These are phyloP conservation scores for Cystobasidium sp. DNA, from an alignment of 1,284 basidiomycete genomes.

Conservation along the genomic window DNA sequence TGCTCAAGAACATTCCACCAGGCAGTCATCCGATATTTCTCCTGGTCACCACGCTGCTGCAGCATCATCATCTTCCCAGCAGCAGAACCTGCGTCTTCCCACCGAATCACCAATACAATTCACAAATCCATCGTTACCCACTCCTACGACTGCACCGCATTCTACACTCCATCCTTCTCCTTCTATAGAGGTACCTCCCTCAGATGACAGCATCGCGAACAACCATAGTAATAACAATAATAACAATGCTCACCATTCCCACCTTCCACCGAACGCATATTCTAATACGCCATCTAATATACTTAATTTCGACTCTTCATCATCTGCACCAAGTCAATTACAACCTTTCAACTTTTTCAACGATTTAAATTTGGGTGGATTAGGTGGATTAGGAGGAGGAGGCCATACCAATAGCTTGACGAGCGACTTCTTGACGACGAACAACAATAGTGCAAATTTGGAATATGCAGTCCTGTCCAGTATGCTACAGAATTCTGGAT, in stretches of 20 bases:
- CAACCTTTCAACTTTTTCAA: slow-evolving; percentile 37
- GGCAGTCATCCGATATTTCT: background rate
- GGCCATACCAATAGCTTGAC: background rate
- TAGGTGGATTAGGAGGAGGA: slow-evolving; percentile 62
- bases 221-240: background rate
- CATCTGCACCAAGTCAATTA: slow-evolving; percentile 15
- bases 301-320: slow-evolving; percentile 42
- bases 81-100: background rate
- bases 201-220: background rate
- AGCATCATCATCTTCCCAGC: background rate
- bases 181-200: slow-evolving; percentile 18
- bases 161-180: slow-evolving; percentile 7
- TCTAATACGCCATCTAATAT: slow-evolving; percentile 4
- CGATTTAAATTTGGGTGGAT: slow-evolving; percentile 13
- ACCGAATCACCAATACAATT: slow-evolving; percentile 3
- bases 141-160: background rate
- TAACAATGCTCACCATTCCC: background rate
- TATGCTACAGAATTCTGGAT: slow-evolving; percentile 74
- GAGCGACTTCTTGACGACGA: slow-evolving; percentile 57
- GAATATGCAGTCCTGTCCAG: slow-evolving; percentile 89
- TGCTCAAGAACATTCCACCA: background rate
- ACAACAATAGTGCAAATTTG: slow-evolving; percentile 78
- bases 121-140: background rate
- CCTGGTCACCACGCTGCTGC: background rate
- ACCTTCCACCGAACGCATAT: slow-evolving; percentile 7